Base-by-base conservation (phyloP, 176 grass and related monocot species). In the Raddia distichophylla region DNA sequence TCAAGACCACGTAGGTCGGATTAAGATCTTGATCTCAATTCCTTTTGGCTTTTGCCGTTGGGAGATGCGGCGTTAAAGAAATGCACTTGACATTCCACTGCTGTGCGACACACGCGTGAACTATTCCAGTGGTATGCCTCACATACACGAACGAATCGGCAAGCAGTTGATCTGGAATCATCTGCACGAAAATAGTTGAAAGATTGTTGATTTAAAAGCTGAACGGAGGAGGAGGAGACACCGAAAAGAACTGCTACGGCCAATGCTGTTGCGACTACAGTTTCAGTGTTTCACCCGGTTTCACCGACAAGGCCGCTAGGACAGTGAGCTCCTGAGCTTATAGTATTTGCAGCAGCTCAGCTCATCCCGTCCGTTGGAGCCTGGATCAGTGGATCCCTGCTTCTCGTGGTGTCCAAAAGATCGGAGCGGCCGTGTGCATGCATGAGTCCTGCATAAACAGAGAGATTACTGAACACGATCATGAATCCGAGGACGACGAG, bases 401-500 rank as follows among this genome's bases (percentile, higher is more conserved):
- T 34, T 22, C 4, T 18, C 20, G 64, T 48, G 12, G 16, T 34
- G 48, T 40, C 53, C 60, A 58, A 60, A 54, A 64, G 76, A 65
- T 34, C 69, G 59, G 18, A 12, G 32, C 5, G 55, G 34, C 5
- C 5, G 27, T 27, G 27, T 27, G 27, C 1, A n/a, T 17, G 17
- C 19, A n/a, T 63, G 22, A 22, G 7, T 3, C n/a, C 44, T 5
- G 15, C 56, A 87, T 44, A 13, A 15, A 17, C 5, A 48, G 46
- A 19, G 55, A 5, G 47, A 35, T 55, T 40, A 46, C 78, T 45
- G 69, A 27, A 45, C 52, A 37, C 10, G 27, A 34, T 44, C 1
- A 17, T 56, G 87, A 71, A 81, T 84, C 56, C 64, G 82, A 89
- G 77, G 77, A 85, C 57, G 71, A 62, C 33, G 46, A 15, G 74